Conservation (phyloP, 139 green algal species). For the Chlamydomonas incerta region DNA sequence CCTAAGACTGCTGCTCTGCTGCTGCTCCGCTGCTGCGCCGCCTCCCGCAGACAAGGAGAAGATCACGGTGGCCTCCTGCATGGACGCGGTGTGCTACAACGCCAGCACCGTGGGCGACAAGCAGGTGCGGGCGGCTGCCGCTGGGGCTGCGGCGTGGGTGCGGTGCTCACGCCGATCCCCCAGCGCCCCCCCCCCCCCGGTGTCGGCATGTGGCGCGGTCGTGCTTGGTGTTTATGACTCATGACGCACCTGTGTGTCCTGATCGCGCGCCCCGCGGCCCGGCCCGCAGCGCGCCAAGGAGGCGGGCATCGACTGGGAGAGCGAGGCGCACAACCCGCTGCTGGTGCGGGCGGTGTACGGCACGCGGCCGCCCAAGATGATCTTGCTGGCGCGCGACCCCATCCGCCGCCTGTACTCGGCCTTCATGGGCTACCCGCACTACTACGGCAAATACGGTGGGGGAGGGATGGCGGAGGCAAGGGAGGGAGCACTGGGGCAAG, state of each 20-base stretch:
- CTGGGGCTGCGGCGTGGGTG: no score
- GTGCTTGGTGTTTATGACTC: no score
- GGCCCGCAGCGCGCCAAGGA: not conserved
- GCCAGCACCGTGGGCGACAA: slow-evolving; percentile 33
- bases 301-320: slow-evolving; percentile 14
- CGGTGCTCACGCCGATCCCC: no score
- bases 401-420: slow-evolving; percentile 47
- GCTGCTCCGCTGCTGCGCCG: no score
- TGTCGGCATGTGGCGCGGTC: no score
- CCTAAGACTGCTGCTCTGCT: no score
- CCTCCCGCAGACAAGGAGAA: slow-evolving; percentile 1
- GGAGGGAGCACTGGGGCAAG: no score
- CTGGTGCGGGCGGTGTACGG: slow-evolving; percentile 54
- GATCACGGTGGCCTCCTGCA: slow-evolving; percentile 21
- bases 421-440: slow-evolving; percentile 47
- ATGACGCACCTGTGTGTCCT: no score
- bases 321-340: slow-evolving; percentile 41
- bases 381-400: slow-evolving; percentile 54
- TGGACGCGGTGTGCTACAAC: slow-evolving; percentile 41
- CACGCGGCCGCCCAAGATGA: slow-evolving; percentile 38
- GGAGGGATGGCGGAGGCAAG: not conserved
- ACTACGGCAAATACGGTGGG: slow-evolving; percentile 55
- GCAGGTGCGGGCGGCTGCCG: slow-evolving; percentile 13
- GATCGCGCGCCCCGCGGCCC: no score
- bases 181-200: no score